Evolutionary conservation across 352 stramenopile genomes (phyloP), one percentile per base, ranked within the genome.

Genomic region (Nothophytophthora sp.): DNA sequence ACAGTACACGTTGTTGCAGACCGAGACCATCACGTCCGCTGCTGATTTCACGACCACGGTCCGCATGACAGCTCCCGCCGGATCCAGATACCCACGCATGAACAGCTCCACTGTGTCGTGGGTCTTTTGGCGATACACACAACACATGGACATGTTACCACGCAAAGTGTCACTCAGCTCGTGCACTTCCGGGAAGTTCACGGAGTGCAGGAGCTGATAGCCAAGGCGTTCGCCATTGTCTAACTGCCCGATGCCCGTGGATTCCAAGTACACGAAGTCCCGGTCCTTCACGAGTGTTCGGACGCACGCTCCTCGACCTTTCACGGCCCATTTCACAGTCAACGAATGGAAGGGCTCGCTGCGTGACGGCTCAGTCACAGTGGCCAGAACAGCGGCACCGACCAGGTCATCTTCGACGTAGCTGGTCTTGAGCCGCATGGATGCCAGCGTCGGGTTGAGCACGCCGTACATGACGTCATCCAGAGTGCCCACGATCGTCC

Each of bases 221-320:
- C 73, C 71, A 6, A 85, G 32, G 33, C 59, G 51, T 19, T 85
- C 68, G 36, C 64, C 70, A 20, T 73, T 82, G 13, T 38, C 37
- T 0, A 83, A 44, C 8, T 48, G 37, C 3, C 50, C 52, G 35
- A 77, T 41, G 13, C 75, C 75, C 13, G 63, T 79, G 22, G 72
- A 60, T 37, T 86, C 70, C 50, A 86, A 60, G 42, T 72, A 75
- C 20, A 83, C 72, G 34, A 74, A 73, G 51, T 84, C 75, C 25
- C 75, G 62, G 46, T 80, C 76, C 47, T 64, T 67, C 42, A 71
- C 43, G 4, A 67, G 43, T 1, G 63, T 36, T 6, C 58, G 62
- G n/a, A 75, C 35, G n/a, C 72, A 34, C 7, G 67, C 34, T 20
- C 58, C 39, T 25, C 70, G 41, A 42, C 54, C 44, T 11, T 67